Evolutionary conservation across 768 basidiomycete species (phyloP).

Genomic region (Boletellus ananas): DNA sequence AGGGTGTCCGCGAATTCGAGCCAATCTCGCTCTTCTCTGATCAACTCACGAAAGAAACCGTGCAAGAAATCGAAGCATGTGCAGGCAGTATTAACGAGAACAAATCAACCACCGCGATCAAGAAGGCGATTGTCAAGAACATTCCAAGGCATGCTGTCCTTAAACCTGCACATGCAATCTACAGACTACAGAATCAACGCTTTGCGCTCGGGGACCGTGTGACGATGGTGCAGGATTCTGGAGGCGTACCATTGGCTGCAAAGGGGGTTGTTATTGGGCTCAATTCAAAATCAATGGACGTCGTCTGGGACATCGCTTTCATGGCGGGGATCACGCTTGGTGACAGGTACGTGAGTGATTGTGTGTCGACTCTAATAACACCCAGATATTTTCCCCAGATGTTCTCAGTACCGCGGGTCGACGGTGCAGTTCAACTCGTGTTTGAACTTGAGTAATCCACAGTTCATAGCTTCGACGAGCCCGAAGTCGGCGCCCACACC

Average conservation of each 20-base stretch:
- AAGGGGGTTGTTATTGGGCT: conserved; percentile 95
- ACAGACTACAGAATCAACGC: conserved; percentile 83
- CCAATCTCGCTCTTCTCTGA: conserved; percentile 90
- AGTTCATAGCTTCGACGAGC: conserved; percentile 77
- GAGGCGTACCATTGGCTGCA: conserved; percentile 82
- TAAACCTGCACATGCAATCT: conserved; percentile 87
- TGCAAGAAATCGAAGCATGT: conserved; percentile 71
- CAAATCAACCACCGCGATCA: conserved; percentile 63
- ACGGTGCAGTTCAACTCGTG: conserved; percentile 85
- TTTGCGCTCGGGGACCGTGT: conserved; percentile 92
- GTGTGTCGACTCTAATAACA: no score
- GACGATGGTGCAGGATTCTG: conserved; percentile 93
- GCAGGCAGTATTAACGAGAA: conserved; percentile 64
- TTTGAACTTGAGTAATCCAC: conserved; percentile 81
- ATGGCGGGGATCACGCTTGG: conserved; percentile 87
- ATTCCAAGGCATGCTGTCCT: conserved; percentile 92
- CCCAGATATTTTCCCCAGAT: conserved; percentile 42
- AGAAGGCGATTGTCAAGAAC: conserved; percentile 89
- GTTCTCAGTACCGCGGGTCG: conserved; percentile 89
- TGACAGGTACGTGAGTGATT: conserved; percentile 52
- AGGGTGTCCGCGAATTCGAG: conserved; percentile 88
- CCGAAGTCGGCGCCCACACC: conserved; percentile 50
- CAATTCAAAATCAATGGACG: conserved; percentile 84
- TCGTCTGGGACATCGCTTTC: conserved; percentile 94
- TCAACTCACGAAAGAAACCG: conserved; percentile 87